These are phyloP conservation scores for Cucurbita moschata DNA, from an alignment of 306 rosid species.

Conservation along the genomic window DNA sequence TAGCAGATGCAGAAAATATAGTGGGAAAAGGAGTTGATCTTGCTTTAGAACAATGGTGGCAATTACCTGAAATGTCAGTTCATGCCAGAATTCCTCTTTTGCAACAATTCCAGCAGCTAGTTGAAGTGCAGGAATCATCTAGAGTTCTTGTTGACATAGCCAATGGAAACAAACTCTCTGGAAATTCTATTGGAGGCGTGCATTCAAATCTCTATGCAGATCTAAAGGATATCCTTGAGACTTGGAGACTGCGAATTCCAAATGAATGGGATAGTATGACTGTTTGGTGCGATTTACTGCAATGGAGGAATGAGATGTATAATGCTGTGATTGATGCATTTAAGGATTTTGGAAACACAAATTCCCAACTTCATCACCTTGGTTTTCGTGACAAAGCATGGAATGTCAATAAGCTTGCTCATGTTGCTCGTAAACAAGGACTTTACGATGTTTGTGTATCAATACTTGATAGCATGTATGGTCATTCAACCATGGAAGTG, in stretches of 20 bases:
- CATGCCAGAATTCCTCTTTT: slow-evolving; percentile 93
- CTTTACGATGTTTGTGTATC: slow-evolving; percentile 82
- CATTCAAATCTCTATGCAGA: slow-evolving; percentile 91
- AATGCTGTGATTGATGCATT: slow-evolving; percentile 89
- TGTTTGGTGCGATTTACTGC: slow-evolving; percentile 95
- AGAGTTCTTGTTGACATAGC: slow-evolving; percentile 74
- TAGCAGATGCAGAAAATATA: slow-evolving; percentile 80
- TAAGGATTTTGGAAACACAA: slow-evolving; percentile 66
- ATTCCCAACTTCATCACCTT: slow-evolving; percentile 89
- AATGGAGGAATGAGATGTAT: slow-evolving; percentile 99
- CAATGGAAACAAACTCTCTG: slow-evolving; percentile 66
- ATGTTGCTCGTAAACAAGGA: slow-evolving; percentile 89
- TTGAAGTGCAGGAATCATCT: slow-evolving; percentile 95
- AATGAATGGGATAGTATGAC: slow-evolving; percentile 98
- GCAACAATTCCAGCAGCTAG: slow-evolving; percentile 97
- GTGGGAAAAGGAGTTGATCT: slow-evolving; percentile 91
- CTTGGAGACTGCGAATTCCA: slow-evolving; percentile 97
- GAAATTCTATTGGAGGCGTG: slow-evolving; percentile 58
- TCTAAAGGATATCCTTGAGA: slow-evolving; percentile 97
- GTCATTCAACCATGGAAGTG: slow-evolving; percentile 97
- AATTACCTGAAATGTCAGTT: slow-evolving; percentile 92
- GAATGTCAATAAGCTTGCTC: slow-evolving; percentile 97
- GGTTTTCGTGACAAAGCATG: slow-evolving; percentile 99
- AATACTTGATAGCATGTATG: slow-evolving; percentile 87
- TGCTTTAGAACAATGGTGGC: slow-evolving; percentile 99